Conservation (phyloP, 768 basidiomycete genomes). For the Kwoniella sp. region DNA sequence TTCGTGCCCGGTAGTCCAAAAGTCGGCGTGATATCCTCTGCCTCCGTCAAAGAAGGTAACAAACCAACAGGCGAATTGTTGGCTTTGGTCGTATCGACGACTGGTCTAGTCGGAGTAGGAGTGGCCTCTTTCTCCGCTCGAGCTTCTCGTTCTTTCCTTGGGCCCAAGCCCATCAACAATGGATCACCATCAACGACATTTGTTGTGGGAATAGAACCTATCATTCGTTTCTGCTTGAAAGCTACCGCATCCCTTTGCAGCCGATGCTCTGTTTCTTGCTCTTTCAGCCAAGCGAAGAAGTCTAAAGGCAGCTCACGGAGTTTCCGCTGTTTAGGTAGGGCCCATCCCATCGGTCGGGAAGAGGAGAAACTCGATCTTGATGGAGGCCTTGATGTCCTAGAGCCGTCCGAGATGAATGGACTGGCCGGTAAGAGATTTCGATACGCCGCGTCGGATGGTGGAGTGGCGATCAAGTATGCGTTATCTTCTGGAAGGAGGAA, state of each 20-base stretch:
- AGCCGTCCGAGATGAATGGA: slow-evolving; percentile 38
- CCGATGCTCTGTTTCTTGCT: slow-evolving; percentile 25
- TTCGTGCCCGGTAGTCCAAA: not conserved
- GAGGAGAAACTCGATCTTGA: slow-evolving; percentile 47
- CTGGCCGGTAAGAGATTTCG: slow-evolving; percentile 24
- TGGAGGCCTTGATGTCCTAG: slow-evolving; percentile 30
- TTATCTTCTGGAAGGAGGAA: slow-evolving; percentile 75
- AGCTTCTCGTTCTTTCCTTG: slow-evolving; percentile 4
- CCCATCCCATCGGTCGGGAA: slow-evolving; percentile 46
- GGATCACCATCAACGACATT: not conserved
- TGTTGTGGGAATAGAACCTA: too few relatives aligned
- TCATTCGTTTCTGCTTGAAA: slow-evolving; percentile 8
- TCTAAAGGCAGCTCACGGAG: slow-evolving; percentile 43
- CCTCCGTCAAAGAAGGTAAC: slow-evolving; percentile 18
- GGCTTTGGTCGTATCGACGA: slow-evolving; percentile 13
- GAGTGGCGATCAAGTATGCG: slow-evolving; percentile 68
- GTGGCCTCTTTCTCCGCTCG: slow-evolving; percentile 10
- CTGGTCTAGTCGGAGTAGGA: slow-evolving; percentile 18
- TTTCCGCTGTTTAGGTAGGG: slow-evolving; percentile 26
- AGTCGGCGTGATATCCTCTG: slow-evolving; percentile 20
- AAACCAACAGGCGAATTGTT: not conserved
- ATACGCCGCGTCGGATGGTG: slow-evolving; percentile 43
- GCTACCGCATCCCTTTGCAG: slow-evolving; percentile 12
- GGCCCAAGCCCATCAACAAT: not conserved
- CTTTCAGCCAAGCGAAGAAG: slow-evolving; percentile 53